Evolutionary conservation across 345 rosid species (phyloP), one percentile per base, ranked within the genome.

Genomic region (Lepidium sativum): DNA sequence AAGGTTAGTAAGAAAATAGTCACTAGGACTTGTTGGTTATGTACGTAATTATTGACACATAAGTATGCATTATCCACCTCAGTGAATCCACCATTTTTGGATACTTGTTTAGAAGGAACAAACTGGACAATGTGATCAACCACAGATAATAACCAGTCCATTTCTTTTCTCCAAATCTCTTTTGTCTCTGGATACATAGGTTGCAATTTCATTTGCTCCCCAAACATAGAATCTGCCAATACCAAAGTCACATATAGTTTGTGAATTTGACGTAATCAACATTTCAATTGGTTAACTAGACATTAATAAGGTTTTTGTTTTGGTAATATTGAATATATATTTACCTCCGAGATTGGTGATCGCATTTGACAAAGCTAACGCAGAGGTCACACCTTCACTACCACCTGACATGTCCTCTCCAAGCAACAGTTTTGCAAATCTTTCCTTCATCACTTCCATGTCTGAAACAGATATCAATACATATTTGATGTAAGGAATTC

Each of bases 361-460:
- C 48, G 83, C 83, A 59, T 80, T 80, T 8, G 94, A 86, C 69
- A 86, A 60, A 45, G 94, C 94, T 75, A 86, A 77, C 54, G 94
- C 94, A 8, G 94, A 86, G 16, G 86, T 76, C 55, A 84, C 90
- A 9, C 94, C 94, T 64, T 80, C 81, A 6, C 81, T 81, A 60
- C 90, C 88, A 6, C 94, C 88, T 29, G 89, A 86, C 87, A 86
- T 86, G 59, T 86, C 89, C 72, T 86, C 89, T 14, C 92, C 94
- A 57, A 84, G 63, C 40, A 86, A 78, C 72, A 86, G 68, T 73
- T 78, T 86, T 3, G 81, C 79, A 17, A 84, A 84, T 52, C 70
- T 80, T 69, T 86, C 88, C 80, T 77, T 82, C 88, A 86, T 81
- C 71, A 72, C 77, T 44, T 84, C 79, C 61, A 60, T 69, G 45